Evolutionary conservation across 2,329 filamentous ascomycete genomes (phyloP).

Genomic region (Aspergillus brasiliensis): DNA sequence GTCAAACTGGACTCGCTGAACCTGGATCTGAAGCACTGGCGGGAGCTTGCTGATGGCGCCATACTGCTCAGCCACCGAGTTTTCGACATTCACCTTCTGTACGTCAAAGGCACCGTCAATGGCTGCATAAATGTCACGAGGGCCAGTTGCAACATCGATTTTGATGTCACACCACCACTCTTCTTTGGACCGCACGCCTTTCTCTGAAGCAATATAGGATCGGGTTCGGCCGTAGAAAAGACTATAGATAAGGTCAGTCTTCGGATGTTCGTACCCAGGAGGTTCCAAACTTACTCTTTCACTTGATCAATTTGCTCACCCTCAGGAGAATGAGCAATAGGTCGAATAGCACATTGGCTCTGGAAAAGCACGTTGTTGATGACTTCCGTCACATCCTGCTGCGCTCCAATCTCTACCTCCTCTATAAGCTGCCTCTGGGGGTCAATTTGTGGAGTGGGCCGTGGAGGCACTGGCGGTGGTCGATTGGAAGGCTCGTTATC

Average conservation of each 20-base stretch:
- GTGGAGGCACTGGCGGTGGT: slow-evolving; percentile 62
- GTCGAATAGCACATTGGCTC: slow-evolving; percentile 82
- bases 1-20: slow-evolving; percentile 79
- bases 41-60: slow-evolving; percentile 75
- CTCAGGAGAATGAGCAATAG: slow-evolving; percentile 64
- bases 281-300: slow-evolving; percentile 55
- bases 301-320: slow-evolving; percentile 81
- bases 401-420: slow-evolving; percentile 63
- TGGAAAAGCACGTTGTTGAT: slow-evolving; percentile 91
- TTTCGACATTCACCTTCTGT: slow-evolving; percentile 69
- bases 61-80: slow-evolving; percentile 62
- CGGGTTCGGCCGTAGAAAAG: slow-evolving; percentile 54
- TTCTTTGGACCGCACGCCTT: slow-evolving; percentile 52
- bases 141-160: slow-evolving; percentile 59
- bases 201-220: slow-evolving; percentile 49
- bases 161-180: slow-evolving; percentile 65
- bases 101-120: slow-evolving; percentile 84
- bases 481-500: slow-evolving; percentile 43
- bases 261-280: background rate
- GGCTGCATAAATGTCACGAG: slow-evolving; percentile 75
- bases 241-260: slow-evolving; percentile 27
- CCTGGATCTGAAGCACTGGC: slow-evolving; percentile 83
- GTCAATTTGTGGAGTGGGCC: slow-evolving; percentile 43
- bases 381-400: slow-evolving; percentile 96
- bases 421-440: slow-evolving; percentile 44